Conservation (phyloP, 2,329 filamentous ascomycete species). For the Rugonectria rugulosa region DNA sequence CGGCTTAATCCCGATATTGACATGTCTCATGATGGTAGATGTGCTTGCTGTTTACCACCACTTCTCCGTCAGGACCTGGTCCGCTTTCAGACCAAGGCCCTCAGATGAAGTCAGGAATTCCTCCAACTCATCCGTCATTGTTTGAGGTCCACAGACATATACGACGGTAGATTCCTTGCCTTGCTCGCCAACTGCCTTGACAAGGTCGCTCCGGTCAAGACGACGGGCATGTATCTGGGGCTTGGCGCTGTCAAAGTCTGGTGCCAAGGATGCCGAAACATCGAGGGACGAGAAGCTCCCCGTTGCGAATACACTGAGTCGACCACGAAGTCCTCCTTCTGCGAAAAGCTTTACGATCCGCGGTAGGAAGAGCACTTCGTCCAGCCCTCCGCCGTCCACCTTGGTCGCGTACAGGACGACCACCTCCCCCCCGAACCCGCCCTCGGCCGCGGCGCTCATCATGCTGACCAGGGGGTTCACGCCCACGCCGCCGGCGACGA, state of each 20-base stretch:
- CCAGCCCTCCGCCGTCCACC: conserved; percentile 38
- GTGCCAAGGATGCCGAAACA: not conserved
- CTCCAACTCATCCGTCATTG: conserved; percentile 74
- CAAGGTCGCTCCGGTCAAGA: conserved; percentile 53
- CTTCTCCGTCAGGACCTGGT: conserved; percentile 65
- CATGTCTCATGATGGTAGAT: not conserved
- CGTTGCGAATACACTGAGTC: conserved; percentile 58
- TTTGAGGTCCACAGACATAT: conserved; percentile 73
- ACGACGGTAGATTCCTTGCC: conserved; percentile 54
- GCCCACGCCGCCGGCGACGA: conserved; percentile 83
- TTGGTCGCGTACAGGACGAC: conserved; percentile 70
- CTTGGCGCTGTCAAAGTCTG: not conserved
- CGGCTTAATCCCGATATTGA: no score
- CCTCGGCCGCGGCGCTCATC: conserved; percentile 63
- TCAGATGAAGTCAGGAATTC: conserved; percentile 48
- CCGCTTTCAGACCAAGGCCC: conserved; percentile 49
- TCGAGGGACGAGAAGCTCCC: no score
- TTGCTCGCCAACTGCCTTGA: conserved; percentile 46
- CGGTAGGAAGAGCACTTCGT: conserved; percentile 59
- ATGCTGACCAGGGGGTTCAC: conserved; percentile 85
- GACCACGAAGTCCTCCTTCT: conserved; percentile 47
- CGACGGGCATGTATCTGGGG: conserved; percentile 46
- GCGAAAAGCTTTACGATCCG: conserved; percentile 54
- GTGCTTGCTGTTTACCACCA: conserved; percentile 62
- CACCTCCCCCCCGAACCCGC: conserved; percentile 49